Base-by-base conservation (phyloP, 2,329 filamentous ascomycete genomes). In the Fusarium sp. region DNA sequence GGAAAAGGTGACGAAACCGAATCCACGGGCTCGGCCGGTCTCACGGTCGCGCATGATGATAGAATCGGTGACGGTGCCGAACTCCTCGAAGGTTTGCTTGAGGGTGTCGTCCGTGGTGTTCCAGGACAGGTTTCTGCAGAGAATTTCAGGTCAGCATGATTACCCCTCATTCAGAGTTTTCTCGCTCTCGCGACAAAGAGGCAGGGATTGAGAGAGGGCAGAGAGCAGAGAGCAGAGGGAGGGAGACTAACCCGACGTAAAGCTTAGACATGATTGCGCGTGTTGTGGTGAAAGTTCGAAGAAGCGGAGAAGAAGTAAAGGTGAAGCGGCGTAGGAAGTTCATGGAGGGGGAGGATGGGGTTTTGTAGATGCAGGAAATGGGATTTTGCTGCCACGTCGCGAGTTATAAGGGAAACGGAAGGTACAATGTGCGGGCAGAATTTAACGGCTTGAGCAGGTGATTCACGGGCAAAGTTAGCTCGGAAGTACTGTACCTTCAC, bases 191-290 rank as follows among this genome's bases (percentile, higher is more conserved):
- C 34, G 49, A 41, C 32, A 43, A n/a, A 38, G 18, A 20, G 24
- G 43, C 41, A 44, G 49, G n/a, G 24, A 52, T 34, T n/a, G 24
- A 41, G 22, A n/a, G 29, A 22, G 4, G 22, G 29, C 4, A 38
- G 18, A 38, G 18, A 38, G 18, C 10, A 38, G 34, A 38, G 10
- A 10, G 3, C 34, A n/a, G 34, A 27, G 16, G 18, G 9, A 20
- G 6, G 29, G 18, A 27, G 11, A 43, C 49, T 15, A 8, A 53
- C 49, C 49, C 49, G 25, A 53, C 49, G 49, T 53, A 53, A 41
- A 53, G 49, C 49, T 53, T 53, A 43, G 49, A 53, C 49, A 53
- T 53, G 49, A 53, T 53, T 27, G 49, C 49, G 32, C 49, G 49
- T 41, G 49, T 53, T 27, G 49, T 53, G 11, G 49, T 53, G 13